These are phyloP conservation scores for Aspergillus saccharolyticus DNA, from an alignment of 495 filamentous ascomycete genomes.

Conservation along the genomic window DNA sequence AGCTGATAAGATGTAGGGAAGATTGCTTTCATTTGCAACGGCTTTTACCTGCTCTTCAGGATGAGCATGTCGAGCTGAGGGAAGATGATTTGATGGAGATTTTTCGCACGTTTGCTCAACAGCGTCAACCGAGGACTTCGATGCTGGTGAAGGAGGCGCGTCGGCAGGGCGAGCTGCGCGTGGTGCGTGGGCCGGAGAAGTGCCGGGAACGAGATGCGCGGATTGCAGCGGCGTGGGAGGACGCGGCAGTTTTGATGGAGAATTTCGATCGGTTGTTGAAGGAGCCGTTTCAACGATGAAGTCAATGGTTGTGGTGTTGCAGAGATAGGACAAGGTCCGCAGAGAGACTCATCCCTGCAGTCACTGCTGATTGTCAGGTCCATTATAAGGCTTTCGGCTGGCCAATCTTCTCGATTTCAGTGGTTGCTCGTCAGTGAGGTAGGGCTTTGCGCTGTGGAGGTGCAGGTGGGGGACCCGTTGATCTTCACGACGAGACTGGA, in stretches of 20 bases:
- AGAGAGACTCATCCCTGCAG: too few relatives aligned
- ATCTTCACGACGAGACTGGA: too few relatives aligned
- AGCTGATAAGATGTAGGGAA: background rate
- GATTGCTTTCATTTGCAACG: constrained; percentile 10
- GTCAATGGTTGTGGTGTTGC: background rate
- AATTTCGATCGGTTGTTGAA: background rate
- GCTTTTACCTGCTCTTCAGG: background rate
- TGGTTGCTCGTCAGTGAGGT: too few relatives aligned
- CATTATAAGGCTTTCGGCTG: too few relatives aligned
- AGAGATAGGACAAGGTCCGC: too few relatives aligned
- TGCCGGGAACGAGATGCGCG: constrained; percentile 11
- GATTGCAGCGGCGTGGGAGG: constrained; percentile 7
- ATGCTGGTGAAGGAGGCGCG: constrained; percentile 16
- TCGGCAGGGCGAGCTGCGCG: constrained; percentile 12
- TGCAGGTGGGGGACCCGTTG: too few relatives aligned
- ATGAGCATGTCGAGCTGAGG: background rate
- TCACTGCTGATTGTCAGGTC: too few relatives aligned
- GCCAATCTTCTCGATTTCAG: too few relatives aligned
- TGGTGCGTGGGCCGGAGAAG: constrained; percentile 4
- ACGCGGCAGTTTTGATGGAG: background rate
- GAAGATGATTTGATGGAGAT: background rate
- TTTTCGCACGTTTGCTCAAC: constrained; percentile 7
- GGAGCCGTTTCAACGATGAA: constrained; percentile 5
- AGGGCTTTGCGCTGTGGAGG: too few relatives aligned
- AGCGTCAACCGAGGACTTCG: constrained; percentile 17